phyloP scores from a whole-genome alignment of 78 protist genomes.

The Salpingoeca rosetta region DNA sequence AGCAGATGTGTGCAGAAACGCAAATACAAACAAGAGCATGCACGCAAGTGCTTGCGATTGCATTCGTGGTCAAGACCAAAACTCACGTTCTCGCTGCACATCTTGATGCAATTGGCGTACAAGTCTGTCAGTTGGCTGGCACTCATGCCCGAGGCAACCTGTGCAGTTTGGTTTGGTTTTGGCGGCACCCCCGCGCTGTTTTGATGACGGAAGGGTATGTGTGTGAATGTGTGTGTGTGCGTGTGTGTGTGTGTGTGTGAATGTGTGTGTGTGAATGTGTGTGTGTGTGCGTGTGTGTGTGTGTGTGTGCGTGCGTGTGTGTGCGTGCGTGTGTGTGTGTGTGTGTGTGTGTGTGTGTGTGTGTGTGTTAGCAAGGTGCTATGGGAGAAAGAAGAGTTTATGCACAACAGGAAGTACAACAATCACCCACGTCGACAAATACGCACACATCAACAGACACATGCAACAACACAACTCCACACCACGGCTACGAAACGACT shows the following conservation, averaged over 20 bases:
- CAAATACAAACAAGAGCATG: neutral
- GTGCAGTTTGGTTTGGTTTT: neutral
- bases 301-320: neutral
- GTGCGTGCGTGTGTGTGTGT: neutral
- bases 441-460: neutral
- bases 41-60: neutral
- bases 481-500: no score
- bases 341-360: neutral
- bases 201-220: slow-evolving; percentile 19
- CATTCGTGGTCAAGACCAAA: neutral
- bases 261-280: slow-evolving; percentile 4
- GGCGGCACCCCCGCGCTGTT: slow-evolving; percentile 2
- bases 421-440: neutral
- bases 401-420: neutral
- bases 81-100: slow-evolving; percentile 17
- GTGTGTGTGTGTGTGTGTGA: slow-evolving; percentile 1
- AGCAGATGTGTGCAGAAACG: neutral
- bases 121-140: slow-evolving; percentile 8
- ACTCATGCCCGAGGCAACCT: neutral
- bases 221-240: neutral
- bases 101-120: slow-evolving; percentile 24
- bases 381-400: neutral
- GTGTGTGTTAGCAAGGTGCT: neutral
- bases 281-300: neutral
- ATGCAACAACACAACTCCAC: no score